Conservation (phyloP, 805 yeast genomes). For the Phaffomyces opuntiae region DNA sequence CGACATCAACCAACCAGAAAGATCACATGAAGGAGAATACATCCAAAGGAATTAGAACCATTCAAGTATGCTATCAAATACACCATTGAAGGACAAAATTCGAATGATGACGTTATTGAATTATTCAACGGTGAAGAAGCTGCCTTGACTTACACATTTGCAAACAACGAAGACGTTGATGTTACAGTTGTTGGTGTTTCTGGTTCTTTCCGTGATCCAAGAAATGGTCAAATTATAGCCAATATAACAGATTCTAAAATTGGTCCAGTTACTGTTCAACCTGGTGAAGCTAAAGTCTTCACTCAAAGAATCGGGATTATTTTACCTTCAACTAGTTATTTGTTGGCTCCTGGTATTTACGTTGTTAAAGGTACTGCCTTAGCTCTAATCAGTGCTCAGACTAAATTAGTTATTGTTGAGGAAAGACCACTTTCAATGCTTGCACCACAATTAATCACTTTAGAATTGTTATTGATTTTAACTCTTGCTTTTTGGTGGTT, state of each 20-base stretch:
- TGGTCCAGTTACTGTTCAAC: conserved; percentile 49
- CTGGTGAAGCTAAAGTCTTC: conserved; percentile 44
- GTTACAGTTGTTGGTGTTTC: conserved; percentile 60
- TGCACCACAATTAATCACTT: conserved; percentile 64
- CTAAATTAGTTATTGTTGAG: conserved; percentile 47
- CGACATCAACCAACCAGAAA: conserved; percentile 13
- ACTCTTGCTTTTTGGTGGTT: conserved; percentile 44
- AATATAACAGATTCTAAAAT: conserved; percentile 60
- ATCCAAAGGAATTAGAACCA: conserved; percentile 26
- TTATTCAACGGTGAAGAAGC: conserved; percentile 47
- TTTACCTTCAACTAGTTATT: conserved; percentile 49
- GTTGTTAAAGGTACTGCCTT: conserved; percentile 42
- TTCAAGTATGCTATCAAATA: conserved; percentile 45
- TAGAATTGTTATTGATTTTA: conserved; percentile 46
- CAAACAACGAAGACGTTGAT: conserved; percentile 45
- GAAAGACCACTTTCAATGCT: conserved; percentile 66
- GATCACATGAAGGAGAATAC: conserved; percentile 11
- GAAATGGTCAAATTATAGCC: conserved; percentile 41
- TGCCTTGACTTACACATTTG: conserved; percentile 43
- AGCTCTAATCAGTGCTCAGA: conserved; percentile 49
- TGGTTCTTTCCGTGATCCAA: conserved; percentile 54
- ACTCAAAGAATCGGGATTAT: conserved; percentile 55
- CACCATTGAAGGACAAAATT: conserved; percentile 26
- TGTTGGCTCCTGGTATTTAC: conserved; percentile 54
- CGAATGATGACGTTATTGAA: conserved; percentile 27